Base-by-base conservation (phyloP, 164 flowering plant species). In the Stephania japonica region DNA sequence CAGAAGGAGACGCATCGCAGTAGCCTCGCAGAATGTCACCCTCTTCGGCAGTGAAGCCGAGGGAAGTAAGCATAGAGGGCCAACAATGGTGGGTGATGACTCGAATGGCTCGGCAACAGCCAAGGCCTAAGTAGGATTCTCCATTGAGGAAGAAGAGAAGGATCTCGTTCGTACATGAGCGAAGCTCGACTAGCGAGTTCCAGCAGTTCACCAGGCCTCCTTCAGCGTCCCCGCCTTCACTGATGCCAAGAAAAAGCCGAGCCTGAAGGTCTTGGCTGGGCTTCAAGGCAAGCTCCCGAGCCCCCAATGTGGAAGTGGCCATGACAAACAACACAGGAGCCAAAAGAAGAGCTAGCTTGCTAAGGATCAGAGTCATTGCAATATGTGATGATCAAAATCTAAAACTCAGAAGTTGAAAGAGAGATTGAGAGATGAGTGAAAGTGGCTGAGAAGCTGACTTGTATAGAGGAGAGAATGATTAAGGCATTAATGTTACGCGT, bases 41-140 rank as follows among this genome's bases (percentile, higher is more conserved):
- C 50, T 82, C 83, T 62, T 80, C 77, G 3, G 76, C 8, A 7
- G 85, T 80, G 76, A 76, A 82, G 8, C 86, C 86, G 11, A 84
- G 69, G 4, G 82, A 76, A 6, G 70, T 44, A 23, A 84, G 69
- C 85, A 82, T 75, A 13, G 76, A 6, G 11, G 86, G 85, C 86
- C 85, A 84, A 64, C 86, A 84, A 1, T 82, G 71, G 24, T 47
- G 74, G 23, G 72, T 42, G 49, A 84, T 80, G 13, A 68, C 61
- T 2, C 70, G 70, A 21, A 79, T 67, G 62, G 81, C 81, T 7
- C 43, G 26, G 64, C 78, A 76, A 32, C 81, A 79, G 6, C 21
- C 66, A 1, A 9, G 72, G 13, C 74, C 78, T 8, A 76, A 19
- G 14, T 76, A 65, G 14, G 70, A 66, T 32, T 75, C 78, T 18